These are phyloP conservation scores for Epichloe coenophiala DNA, from an alignment of 2,329 filamentous ascomycete genomes.

Conservation along the genomic window DNA sequence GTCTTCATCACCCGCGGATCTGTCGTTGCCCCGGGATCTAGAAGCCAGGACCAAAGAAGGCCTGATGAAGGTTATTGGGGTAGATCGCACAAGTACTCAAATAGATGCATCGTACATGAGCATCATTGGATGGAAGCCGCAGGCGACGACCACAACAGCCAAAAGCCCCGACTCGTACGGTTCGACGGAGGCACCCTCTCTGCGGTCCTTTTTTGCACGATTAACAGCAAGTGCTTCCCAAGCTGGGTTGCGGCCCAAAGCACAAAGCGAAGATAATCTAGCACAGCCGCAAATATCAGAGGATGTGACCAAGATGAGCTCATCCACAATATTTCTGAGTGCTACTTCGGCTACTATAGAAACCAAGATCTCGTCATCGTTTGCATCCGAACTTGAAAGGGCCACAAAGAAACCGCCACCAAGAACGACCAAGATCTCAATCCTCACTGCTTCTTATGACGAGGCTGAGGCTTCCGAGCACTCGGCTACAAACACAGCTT, in stretches of 20 bases:
- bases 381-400: slow-evolving; percentile 77
- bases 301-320: slow-evolving; percentile 57
- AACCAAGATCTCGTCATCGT: slow-evolving; percentile 58
- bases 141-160: slow-evolving; percentile 22
- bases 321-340: slow-evolving; percentile 74
- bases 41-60: slow-evolving; percentile 75
- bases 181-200: slow-evolving; percentile 39
- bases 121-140: slow-evolving; percentile 69
- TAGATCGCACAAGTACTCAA: slow-evolving; percentile 77
- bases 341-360: slow-evolving; percentile 74
- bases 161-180: slow-evolving; percentile 38
- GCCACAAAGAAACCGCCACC: slow-evolving; percentile 96
- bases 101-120: slow-evolving; percentile 87
- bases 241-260: slow-evolving; percentile 36
- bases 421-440: slow-evolving; percentile 70
- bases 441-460: slow-evolving; percentile 84
- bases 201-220: slow-evolving; percentile 74
- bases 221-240: slow-evolving; percentile 48
- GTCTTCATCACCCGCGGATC: slow-evolving; percentile 59
- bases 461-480: slow-evolving; percentile 55
- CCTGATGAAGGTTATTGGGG: slow-evolving; percentile 71
- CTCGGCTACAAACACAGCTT: slow-evolving; percentile 25
- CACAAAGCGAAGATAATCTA: slow-evolving; percentile 47
- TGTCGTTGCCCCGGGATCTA: slow-evolving; percentile 65
- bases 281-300: slow-evolving; percentile 51